Base-by-base conservation (phyloP, 2,329 filamentous ascomycete species). In the Ascochyta clinopodiicola region DNA sequence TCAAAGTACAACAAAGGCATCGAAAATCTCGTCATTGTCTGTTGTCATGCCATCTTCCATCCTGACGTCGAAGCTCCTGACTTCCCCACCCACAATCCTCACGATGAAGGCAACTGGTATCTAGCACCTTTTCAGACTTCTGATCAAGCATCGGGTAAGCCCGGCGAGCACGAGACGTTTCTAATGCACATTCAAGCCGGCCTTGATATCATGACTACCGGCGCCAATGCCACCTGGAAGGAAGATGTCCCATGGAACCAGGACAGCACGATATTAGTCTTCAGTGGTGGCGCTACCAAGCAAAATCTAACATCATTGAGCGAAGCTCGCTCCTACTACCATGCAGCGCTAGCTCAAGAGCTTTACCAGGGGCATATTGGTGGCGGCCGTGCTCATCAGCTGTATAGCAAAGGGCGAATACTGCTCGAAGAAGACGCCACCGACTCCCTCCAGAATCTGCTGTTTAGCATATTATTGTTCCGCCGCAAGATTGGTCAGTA, bases 401-500 rank as follows among this genome's bases (percentile, higher is more conserved):
- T 75, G 51, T 81, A 77, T 53, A 61, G 56, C 31, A 64, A 66
- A 24, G 66, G 69, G 29, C 79, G 79, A 22, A 78, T 91, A 17
- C 69, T 85, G 0, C 68, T 85, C 2, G 92, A 96, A 69, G 83
- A 87, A 8, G 81, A 84, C 50, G 91, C 93, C 0, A 86, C 94
- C 1, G 93, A 97, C 74, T 94, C 89, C 1, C 94, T 91, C 69
- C 88, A 92, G 70, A 96, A 96, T 70, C 77, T 96, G 5, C 77
- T 96, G 15, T 92, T 93, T 71, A 89, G 88, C 12, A 79, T 96
- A 67, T 80, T 88, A 60, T 78, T 81, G 3, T 85, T 83, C 56
- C 67, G 72, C 4, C 69, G 72, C 25, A 68, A 67, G 2, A 73
- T 70, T 1, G 77, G 77, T 4, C 46, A 42, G 1, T 81, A 79